phyloP scores from a whole-genome alignment of 805 yeast species.

The Wickerhamomyces hampshirensis region DNA sequence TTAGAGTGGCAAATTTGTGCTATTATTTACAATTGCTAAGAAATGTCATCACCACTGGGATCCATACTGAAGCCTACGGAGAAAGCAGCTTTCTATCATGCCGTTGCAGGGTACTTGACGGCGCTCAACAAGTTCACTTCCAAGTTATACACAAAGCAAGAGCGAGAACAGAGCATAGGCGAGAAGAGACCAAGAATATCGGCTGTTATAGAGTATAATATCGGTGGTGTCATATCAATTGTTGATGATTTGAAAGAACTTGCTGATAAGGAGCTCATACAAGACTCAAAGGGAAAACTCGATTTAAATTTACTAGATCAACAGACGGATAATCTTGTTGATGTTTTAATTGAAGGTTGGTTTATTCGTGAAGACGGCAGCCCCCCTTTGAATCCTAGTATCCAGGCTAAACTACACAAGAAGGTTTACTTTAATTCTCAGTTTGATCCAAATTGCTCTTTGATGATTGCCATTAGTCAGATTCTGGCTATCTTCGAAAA shows the following conservation, averaged over 20 bases:
- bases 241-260: constrained; percentile 11
- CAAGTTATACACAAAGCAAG: background rate
- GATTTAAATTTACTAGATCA: constrained; percentile 5
- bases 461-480: constrained; percentile 15
- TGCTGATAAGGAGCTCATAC: background rate
- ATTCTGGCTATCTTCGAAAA: constrained; percentile 6
- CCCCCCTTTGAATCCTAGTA: constrained; percentile 2
- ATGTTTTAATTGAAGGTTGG: constrained; percentile 9
- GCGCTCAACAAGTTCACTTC: constrained; percentile 9
- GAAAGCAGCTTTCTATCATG: constrained; percentile 9
- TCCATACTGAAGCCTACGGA: no score
- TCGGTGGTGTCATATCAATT: constrained; percentile 38
- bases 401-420: background rate
- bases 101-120: constrained; percentile 11
- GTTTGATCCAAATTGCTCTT: constrained; percentile 14
- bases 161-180: background rate
- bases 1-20: no score
- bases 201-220: constrained; percentile 30
- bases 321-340: constrained; percentile 4
- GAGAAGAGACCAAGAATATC: constrained; percentile 5
- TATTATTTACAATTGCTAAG: no score
- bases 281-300: no score
- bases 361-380: constrained; percentile 14
- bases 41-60: no score
- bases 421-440: constrained; percentile 12